Conservation (phyloP, 2,329 filamentous ascomycete genomes). For the Allantophomopsis cytisporea region DNA sequence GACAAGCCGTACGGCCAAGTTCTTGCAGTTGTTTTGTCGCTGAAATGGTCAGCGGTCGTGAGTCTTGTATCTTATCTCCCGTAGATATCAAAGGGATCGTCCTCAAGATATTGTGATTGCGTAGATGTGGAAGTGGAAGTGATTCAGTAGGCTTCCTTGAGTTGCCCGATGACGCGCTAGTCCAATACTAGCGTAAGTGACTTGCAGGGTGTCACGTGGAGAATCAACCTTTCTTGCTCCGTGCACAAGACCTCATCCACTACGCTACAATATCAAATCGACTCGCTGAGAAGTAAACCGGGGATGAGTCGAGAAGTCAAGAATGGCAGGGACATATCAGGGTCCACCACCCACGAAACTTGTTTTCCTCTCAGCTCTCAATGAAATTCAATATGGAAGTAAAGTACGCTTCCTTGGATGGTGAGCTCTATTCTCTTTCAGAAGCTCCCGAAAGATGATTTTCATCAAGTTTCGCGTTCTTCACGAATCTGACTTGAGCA, state of each 20-base stretch:
- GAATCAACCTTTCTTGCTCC: not conserved
- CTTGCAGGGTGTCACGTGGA: not conserved
- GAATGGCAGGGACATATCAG: constrained; percentile 11
- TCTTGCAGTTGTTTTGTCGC: too few species aligned
- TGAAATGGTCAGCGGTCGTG: too few species aligned
- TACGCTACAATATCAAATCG: too few species aligned
- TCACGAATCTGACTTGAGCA: not conserved
- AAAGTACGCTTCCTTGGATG: constrained; percentile 91
- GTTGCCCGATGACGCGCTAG: not conserved
- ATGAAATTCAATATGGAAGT: constrained; percentile 20
- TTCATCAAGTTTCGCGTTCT: not conserved
- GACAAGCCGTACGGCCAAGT: too few species aligned
- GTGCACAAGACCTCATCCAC: too few species aligned
- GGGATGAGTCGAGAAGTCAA: too few species aligned
- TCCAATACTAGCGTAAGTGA: not conserved
- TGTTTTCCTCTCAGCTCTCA: constrained; percentile 15
- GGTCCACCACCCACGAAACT: constrained; percentile 15
- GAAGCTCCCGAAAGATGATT: constrained; percentile 1
- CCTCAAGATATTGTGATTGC: not conserved
- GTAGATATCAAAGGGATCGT: too few species aligned
- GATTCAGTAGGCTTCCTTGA: not conserved
- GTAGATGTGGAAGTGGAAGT: not conserved
- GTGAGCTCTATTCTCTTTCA: constrained; percentile 34
- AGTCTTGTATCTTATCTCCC: too few species aligned
- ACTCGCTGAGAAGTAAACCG: too few species aligned